Conservation (phyloP, 441 rosid species). For the Gossypium gossypioides region DNA sequence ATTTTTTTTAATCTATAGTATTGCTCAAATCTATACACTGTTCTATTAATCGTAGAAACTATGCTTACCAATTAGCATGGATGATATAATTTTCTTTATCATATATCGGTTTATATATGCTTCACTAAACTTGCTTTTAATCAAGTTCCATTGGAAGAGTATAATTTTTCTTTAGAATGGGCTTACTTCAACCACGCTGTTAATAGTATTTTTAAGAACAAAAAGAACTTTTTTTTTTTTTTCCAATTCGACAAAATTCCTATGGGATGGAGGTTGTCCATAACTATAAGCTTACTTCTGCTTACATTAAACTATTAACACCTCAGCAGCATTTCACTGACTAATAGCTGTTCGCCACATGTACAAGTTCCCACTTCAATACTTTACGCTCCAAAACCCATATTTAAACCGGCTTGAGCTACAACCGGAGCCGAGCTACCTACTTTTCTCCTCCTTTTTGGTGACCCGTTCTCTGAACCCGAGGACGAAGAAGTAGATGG, state of each 20-base stretch:
- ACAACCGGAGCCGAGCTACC: conserved; percentile 12
- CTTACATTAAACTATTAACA: background rate
- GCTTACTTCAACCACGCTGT: background rate
- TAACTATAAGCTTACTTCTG: background rate
- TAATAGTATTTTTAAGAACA: background rate
- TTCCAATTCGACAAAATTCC: background rate
- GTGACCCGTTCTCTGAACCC: conserved; percentile 28
- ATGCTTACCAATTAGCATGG: too few relatives aligned
- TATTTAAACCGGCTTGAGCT: conserved; percentile 26
- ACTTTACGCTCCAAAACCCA: conserved; percentile 18
- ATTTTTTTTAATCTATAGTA: too few relatives aligned
- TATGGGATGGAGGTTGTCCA: background rate
- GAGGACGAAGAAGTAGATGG: conserved; percentile 25
- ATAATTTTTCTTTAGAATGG: background rate
- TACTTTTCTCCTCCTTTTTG: conserved; percentile 50
- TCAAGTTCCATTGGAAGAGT: too few relatives aligned
- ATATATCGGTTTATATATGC: too few relatives aligned
- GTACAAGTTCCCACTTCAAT: conserved; percentile 21
- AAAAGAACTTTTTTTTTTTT: background rate
- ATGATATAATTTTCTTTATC: too few relatives aligned
- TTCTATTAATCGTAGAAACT: too few relatives aligned
- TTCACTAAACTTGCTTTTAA: too few relatives aligned
- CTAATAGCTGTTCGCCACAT: conserved; percentile 32
- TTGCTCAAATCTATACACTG: too few relatives aligned
- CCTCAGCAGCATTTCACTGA: conserved; percentile 11